Evolutionary conservation across 139 green algal genomes (phyloP), one percentile per base, ranked within the genome.

Genomic region (Chlorella sp.): DNA sequence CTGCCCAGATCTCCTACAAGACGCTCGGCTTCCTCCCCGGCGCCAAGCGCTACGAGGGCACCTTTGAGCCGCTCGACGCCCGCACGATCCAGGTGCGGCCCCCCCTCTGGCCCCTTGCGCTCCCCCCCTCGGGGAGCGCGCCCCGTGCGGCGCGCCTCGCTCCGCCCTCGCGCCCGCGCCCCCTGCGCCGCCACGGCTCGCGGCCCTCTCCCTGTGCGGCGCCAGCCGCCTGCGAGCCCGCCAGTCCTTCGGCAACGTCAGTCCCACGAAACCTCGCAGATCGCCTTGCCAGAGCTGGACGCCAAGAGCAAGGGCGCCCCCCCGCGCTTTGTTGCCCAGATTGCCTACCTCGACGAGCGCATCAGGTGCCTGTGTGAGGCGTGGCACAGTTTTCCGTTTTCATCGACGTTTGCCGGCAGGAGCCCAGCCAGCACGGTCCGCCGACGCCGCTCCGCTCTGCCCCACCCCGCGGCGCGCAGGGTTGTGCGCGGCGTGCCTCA

Each of bases 21-120:
- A 64, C 79, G 17, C 79, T 84, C 15, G 79, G 79, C 41, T 80
- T 84, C 41, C 8, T 84, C 36, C 79, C 79, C 38, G 79, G 79
- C 14, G 33, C 27, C 11, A 72, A 27, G 25, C 29, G 51, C 33
- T 72, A 84, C 53, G 64, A 84, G 72, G 79, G 79, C 42, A 46
- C 67, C 40, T 65, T 84, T 21, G 43, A 61, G 29, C 48, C 72
- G 19, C 31, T 84, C 0, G 33, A 76, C 50, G 33, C 12, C 17
- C 41, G 45, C 59, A 81, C 72, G 17, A 81, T 84, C 50, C 40
- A 81, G 63, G 58, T 77, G 35, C 2, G 42, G 8, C 17, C 48
- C 48, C 21, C 17, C 48, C 48, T 58, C 17, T 21, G 17, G 48
- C 21, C 17, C 48, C 48, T 58, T n/a, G n/a, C n/a, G n/a, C n/a